Percentiles rank a stretch among this genome's conserved stretches.
These are phyloP conservation scores for Hordeum pubiflorum DNA, from an alignment of 202 grass and related monocot genomes.

Conservation along the genomic window DNA sequence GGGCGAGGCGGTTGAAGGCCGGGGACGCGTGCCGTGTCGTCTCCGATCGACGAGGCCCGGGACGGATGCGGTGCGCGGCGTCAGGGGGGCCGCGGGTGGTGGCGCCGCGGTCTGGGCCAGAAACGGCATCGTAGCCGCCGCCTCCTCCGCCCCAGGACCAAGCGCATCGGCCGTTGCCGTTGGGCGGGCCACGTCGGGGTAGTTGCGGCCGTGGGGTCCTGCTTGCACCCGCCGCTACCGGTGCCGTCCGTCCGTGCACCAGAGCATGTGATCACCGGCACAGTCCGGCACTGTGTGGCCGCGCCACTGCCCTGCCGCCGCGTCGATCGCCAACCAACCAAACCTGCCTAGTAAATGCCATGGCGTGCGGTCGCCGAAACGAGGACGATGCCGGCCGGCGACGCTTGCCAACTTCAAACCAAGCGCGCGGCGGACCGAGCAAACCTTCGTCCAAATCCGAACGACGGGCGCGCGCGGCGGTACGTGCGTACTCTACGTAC, in stretches of 20 bases:
- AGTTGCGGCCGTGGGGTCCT: neutral
- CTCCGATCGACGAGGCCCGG: neutral
- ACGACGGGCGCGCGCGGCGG: neutral
- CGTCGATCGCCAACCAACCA: neutral
- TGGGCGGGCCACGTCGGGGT: neutral
- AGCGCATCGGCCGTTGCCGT: neutral
- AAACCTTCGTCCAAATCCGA: neutral
- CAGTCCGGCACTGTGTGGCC: too few species aligned
- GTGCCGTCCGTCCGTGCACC: neutral
- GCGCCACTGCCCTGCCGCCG: too few species aligned
- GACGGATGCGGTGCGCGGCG: neutral
- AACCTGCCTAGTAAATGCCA: neutral
- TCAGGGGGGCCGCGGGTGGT: neutral
- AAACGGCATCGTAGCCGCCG: constrained; percentile 28
- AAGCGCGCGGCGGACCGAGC: neutral
- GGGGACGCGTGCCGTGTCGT: neutral
- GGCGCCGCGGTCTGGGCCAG: constrained; percentile 16
- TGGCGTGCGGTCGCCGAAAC: too few species aligned
- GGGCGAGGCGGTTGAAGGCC: neutral
- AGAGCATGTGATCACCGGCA: too few species aligned
- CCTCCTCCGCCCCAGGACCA: neutral
- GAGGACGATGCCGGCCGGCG: too few species aligned
- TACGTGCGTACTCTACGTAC: neutral
- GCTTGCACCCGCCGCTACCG: neutral
- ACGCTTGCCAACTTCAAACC: neutral